phyloP scores from a whole-genome alignment of 345 rosid species.

The Ceriops decandra region DNA sequence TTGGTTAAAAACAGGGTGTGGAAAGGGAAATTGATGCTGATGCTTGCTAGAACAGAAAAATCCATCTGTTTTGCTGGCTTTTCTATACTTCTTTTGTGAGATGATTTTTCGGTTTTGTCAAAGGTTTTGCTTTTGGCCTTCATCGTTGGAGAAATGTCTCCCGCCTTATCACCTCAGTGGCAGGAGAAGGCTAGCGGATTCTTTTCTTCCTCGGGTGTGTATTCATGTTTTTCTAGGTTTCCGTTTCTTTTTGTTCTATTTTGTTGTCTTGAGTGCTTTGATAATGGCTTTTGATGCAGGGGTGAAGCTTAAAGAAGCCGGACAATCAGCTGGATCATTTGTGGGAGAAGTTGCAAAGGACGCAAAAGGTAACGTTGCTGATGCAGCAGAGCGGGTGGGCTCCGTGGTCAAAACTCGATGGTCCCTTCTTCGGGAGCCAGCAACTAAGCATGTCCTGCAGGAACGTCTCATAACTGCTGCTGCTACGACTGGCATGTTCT shows the following conservation, averaged over 20 bases:
- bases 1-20: too few species aligned
- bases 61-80: neutral
- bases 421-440: constrained; percentile 81
- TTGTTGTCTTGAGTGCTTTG: constrained; percentile 8
- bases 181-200: constrained; percentile 78
- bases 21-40: neutral
- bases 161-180: constrained; percentile 74
- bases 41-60: too few species aligned
- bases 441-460: constrained; percentile 77
- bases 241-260: neutral
- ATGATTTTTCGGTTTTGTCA: neutral
- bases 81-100: neutral
- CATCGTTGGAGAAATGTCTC: constrained; percentile 56
- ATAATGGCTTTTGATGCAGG: constrained; percentile 40
- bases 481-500: constrained; percentile 75
- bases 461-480: constrained; percentile 77
- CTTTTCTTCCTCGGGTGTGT: constrained; percentile 77
- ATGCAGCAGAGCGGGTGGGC: constrained; percentile 82
- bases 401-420: constrained; percentile 65
- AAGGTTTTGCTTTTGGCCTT: constrained; percentile 4
- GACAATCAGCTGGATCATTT: constrained; percentile 76
- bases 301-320: constrained; percentile 73
- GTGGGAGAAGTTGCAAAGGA: constrained; percentile 88
- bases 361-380: constrained; percentile 82
- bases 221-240: neutral